Evolutionary conservation across 257 asterid genomes (phyloP).

Genomic region (Plantago ovata): DNA sequence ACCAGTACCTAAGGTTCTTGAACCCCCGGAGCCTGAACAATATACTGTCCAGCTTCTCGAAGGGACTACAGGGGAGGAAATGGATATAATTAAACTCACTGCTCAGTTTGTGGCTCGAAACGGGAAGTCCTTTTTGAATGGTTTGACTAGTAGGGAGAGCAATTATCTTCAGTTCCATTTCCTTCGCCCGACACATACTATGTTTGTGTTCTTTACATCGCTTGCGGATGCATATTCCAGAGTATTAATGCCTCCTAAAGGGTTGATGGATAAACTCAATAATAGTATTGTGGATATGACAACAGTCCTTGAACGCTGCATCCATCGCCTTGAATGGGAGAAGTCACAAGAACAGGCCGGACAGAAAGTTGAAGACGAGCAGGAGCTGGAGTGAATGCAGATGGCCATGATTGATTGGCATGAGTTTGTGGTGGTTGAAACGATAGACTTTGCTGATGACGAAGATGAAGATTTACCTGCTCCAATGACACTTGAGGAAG

Average conservation of each 20-base stretch:
- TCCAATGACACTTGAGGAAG: too few relatives aligned
- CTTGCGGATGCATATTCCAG: constrained; percentile 96
- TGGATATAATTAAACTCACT: too few relatives aligned
- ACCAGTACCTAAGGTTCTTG: too few relatives aligned
- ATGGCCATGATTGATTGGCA: constrained; percentile 99
- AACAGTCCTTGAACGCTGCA: too few relatives aligned
- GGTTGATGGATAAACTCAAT: too few relatives aligned
- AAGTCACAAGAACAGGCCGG: too few relatives aligned
- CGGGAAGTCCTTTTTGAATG: too few relatives aligned
- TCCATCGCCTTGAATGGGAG: too few relatives aligned
- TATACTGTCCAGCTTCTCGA: constrained; percentile 90
- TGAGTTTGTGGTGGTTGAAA: constrained; percentile 90
- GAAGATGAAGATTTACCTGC: constrained; percentile 95
- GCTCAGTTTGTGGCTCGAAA: too few relatives aligned
- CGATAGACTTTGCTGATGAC: constrained; percentile 90
- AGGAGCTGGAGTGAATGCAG: constrained; percentile 78
- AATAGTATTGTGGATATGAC: too few relatives aligned
- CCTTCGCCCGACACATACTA: constrained; percentile 87
- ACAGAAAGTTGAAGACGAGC: constrained; percentile 93
- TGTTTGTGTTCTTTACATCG: constrained; percentile 94
- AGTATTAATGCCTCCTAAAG: too few relatives aligned
- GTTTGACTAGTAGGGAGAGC: constrained; percentile 85
- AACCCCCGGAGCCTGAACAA: constrained; percentile 93
- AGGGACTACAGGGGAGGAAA: constrained; percentile 90
- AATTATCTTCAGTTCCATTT: constrained; percentile 85